Percentiles rank a stretch among this genome's conserved stretches.
These are phyloP conservation scores for Larix kaempferi DNA, from an alignment of 75 land plant species.

Conservation along the genomic window DNA sequence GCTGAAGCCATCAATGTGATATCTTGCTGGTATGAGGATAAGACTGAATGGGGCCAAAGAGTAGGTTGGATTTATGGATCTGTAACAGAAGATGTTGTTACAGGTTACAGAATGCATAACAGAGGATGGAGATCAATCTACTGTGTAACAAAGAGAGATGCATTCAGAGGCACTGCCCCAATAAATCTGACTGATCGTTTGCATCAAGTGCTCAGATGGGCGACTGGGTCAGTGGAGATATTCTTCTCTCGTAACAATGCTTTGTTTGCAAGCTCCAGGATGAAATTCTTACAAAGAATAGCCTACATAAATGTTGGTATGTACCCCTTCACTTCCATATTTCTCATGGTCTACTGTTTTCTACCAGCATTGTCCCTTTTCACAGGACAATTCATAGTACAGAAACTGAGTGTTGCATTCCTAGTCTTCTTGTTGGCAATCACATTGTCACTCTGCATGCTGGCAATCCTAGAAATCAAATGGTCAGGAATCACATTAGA, in stretches of 20 bases:
- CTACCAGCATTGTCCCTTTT: constrained; percentile 89
- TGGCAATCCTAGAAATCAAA: constrained; percentile 27
- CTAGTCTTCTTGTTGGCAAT: constrained; percentile 27
- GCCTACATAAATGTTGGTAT: constrained; percentile 88
- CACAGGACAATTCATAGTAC: constrained; percentile 90
- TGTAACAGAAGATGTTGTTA: constrained; percentile 92
- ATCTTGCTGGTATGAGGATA: constrained; percentile 95
- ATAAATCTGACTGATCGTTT: constrained; percentile 47
- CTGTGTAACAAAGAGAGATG: constrained; percentile 81
- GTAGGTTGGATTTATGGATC: constrained; percentile 96
- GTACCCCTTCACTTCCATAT: constrained; percentile 87
- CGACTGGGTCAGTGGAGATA: constrained; percentile 30
- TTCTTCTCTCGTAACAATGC: constrained; percentile 40
- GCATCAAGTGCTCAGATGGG: constrained; percentile 34
- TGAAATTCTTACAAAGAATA: constrained; percentile 42
- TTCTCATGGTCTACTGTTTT: constrained; percentile 84
- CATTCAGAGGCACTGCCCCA: constrained; percentile 88
- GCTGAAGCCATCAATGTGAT: constrained; percentile 90
- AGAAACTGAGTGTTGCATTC: constrained; percentile 65
- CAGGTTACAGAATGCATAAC: constrained; percentile 92
- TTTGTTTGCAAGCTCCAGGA: constrained; percentile 14
- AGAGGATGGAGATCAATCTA: constrained; percentile 90
- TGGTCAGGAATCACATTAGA: constrained; percentile 34
- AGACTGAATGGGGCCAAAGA: constrained; percentile 83
- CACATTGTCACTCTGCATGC: constrained; percentile 18